Evolutionary conservation across 2,329 filamentous ascomycete genomes (phyloP), one percentile per base, ranked within the genome.

Genomic region (Lasiodiplodia gonubiensis): DNA sequence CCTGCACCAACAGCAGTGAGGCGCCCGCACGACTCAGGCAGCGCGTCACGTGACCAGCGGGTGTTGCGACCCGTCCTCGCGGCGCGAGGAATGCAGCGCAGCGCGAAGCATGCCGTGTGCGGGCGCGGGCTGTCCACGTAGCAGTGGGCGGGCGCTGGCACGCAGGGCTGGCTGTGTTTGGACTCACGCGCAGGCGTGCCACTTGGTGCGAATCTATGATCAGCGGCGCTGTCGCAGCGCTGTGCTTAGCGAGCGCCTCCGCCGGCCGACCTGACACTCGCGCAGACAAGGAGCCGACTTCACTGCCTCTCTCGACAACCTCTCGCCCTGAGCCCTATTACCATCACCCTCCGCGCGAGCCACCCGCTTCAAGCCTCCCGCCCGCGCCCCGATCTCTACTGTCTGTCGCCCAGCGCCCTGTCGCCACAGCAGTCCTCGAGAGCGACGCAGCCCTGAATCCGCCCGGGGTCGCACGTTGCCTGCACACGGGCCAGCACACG

Each of bases 401-500:
- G 25, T 27, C 51, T 39, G 25, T 33, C 30, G 18, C 27, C 64
- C 27, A 27, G 23, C 16, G 25, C 42, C 37, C 64, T 51, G 46
- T 61, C 48, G 42, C 42, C 39, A 25, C 57, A 25, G 42, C 59
- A 51, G 59, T 46, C 59, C 42, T 51, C 57, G 37, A 25, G 35
- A 37, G 25, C 42, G 21, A 21, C 46, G 37, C 57, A 16, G 59
- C 59, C 59, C 59, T 63, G 59, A 63, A 63, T 16, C 59, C 42
- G 59, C 59, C 59, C 49, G 46, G 59, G 42, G 59, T 63, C 59
- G 59, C 59, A 63, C 59, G 59, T 63, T 57, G 53, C 59, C 42
- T 48, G 59, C 59, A 49, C 64, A 66, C 64, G 64, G 64, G 64
- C 64, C 64, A 66, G 64, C 64, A 57, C 64, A 66, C 64, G 64